These are phyloP conservation scores for Botrytis tulipae DNA, from an alignment of 2,329 filamentous ascomycete species.

Conservation along the genomic window DNA sequence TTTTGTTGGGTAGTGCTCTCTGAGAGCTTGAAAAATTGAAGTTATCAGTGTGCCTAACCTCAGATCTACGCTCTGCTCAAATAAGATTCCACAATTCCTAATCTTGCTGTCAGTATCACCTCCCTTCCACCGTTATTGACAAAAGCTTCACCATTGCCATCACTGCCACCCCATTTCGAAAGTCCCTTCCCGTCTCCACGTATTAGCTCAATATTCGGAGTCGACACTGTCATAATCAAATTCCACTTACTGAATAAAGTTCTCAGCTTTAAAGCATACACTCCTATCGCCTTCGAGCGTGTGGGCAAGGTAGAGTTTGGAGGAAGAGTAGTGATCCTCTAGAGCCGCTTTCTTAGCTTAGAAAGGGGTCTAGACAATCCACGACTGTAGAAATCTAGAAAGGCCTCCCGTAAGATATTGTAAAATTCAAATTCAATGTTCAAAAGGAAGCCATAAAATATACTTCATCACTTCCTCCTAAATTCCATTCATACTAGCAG, in stretches of 20 bases:
- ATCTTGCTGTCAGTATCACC: neutral
- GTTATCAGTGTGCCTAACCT: neutral
- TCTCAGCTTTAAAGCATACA: neutral
- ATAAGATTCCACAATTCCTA: neutral
- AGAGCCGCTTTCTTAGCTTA: neutral
- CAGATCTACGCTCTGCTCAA: neutral
- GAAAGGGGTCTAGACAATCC: neutral
- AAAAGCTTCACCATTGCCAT: neutral
- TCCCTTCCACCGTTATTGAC: neutral
- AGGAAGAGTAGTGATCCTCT: neutral
- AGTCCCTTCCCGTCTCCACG: neutral
- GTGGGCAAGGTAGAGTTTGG: neutral
- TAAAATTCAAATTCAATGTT: neutral
- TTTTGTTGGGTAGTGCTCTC: neutral
- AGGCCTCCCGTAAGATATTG: accelerated
- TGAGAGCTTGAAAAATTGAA: accelerated
- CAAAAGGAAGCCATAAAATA: neutral
- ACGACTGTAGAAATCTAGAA: neutral
- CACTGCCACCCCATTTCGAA: neutral
- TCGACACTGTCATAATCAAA: neutral
- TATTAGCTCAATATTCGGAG: neutral
- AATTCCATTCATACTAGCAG: neutral
- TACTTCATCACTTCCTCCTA: neutral
- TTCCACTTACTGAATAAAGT: neutral
- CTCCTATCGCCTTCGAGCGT: neutral